phyloP scores from a whole-genome alignment of 352 stramenopile species.

The Phytophthora crassamura region DNA sequence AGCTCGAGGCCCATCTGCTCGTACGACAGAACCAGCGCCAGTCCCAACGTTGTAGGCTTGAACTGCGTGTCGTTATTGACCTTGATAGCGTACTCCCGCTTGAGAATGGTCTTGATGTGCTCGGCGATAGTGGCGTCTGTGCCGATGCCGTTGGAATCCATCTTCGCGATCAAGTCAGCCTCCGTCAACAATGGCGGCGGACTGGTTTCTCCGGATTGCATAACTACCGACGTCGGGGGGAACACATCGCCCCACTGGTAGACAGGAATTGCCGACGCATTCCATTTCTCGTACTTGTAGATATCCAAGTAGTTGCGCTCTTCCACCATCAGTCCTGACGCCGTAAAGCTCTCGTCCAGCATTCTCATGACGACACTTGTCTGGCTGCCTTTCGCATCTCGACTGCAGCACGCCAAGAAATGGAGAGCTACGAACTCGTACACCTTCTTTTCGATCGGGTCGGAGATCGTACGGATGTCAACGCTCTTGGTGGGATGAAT shows the following conservation, averaged over 20 bases:
- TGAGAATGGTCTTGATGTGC: conserved; percentile 99
- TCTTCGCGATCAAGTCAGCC: conserved; percentile 93
- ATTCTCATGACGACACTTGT: conserved; percentile 92
- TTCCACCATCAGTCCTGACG: conserved; percentile 90
- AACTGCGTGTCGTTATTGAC: conserved; percentile 95
- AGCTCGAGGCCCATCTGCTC: conserved; percentile 96
- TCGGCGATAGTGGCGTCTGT: conserved; percentile 97
- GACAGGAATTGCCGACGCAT: conserved; percentile 82
- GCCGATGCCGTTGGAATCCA: conserved; percentile 96
- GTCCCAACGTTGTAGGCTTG: conserved; percentile 89
- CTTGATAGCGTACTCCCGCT: conserved; percentile 97
- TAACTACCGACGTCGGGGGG: conserved; percentile 66
- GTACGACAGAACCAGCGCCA: conserved; percentile 93
- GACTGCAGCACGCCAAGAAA: conserved; percentile 98
- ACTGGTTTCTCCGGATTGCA: conserved; percentile 78
- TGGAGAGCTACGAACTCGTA: conserved; percentile 98
- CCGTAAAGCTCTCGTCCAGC: conserved; percentile 86
- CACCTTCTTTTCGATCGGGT: conserved; percentile 93
- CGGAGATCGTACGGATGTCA: conserved; percentile 60
- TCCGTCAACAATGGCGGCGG: conserved; percentile 92
- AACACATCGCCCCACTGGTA: conserved; percentile 85
- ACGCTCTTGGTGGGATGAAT: conserved; percentile 99
- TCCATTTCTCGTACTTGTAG: conserved; percentile 96
- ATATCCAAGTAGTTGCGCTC: conserved; percentile 96
- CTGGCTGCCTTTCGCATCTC: conserved; percentile 92